Evolutionary conservation across 2,329 filamentous ascomycete species (phyloP).

Genomic region (Talaromyces sp.): DNA sequence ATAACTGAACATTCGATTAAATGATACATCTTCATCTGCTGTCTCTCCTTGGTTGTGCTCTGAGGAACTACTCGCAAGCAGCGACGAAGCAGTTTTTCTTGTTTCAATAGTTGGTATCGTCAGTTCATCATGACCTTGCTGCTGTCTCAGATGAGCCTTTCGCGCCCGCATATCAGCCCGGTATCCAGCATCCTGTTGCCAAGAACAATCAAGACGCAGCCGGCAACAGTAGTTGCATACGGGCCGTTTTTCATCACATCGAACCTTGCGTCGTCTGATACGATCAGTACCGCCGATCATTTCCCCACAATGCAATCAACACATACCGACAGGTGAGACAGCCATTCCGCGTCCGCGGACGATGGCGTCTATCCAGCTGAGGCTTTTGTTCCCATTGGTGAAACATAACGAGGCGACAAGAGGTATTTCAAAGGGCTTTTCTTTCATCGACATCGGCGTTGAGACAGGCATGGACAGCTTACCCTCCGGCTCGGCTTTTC

Average conservation of each 20-base stretch:
- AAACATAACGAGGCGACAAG: slow-evolving; percentile 2
- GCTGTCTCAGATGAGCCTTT: no score
- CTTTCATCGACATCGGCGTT: not conserved
- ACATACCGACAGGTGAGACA: slow-evolving; percentile 15
- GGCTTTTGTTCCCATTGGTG: slow-evolving; percentile 15
- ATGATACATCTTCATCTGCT: slow-evolving; percentile 2
- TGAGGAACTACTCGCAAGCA: no score
- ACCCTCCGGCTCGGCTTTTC: slow-evolving; percentile 10
- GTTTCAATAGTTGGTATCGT: no score
- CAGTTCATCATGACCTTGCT: no score
- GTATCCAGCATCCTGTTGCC: slow-evolving; percentile 4
- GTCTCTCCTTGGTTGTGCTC: not conserved
- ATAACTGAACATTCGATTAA: slow-evolving; percentile 15
- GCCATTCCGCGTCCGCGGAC: slow-evolving; percentile 15
- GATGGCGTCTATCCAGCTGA: slow-evolving; percentile 8
- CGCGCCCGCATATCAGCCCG: no score
- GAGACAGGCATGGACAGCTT: not conserved
- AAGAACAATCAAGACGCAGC: slow-evolving; percentile 12
- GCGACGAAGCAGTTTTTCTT: no score
- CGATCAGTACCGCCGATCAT: not conserved
- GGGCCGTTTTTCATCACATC: slow-evolving; percentile 12
- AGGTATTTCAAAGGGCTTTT: not conserved
- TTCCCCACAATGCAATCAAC: not conserved
- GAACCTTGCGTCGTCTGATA: slow-evolving; percentile 12
- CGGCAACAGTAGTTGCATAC: slow-evolving; percentile 9